Evolutionary conservation across 2,329 filamentous ascomycete species (phyloP).

Genomic region (Sordariomycetes sp.): DNA sequence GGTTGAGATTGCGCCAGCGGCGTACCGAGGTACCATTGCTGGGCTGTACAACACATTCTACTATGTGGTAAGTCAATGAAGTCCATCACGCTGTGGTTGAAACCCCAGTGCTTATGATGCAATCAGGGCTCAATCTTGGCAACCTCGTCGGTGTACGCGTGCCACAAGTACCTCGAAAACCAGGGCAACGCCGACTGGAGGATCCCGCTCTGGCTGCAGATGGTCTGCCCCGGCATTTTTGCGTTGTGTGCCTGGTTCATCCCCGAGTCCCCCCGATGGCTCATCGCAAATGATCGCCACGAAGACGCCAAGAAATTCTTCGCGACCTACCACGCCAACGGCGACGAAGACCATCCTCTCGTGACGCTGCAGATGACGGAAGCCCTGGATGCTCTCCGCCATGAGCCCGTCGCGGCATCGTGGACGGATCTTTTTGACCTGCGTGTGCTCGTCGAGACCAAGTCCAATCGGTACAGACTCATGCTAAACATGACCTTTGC

Average conservation of each 20-base stretch:
- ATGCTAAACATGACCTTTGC: slow-evolving; percentile 28
- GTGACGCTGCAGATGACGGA: slow-evolving; percentile 26
- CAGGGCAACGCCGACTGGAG: slow-evolving; percentile 16
- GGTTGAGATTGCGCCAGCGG: slow-evolving; percentile 50
- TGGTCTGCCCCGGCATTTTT: slow-evolving; percentile 20
- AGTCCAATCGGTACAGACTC: slow-evolving; percentile 22
- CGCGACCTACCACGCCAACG: slow-evolving; percentile 27
- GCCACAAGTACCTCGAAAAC: not conserved
- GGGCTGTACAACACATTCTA: slow-evolving; percentile 39
- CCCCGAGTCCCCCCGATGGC: slow-evolving; percentile 20
- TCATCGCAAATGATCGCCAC: slow-evolving; percentile 16
- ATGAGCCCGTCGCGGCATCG: slow-evolving; percentile 16
- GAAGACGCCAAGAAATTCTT: slow-evolving; percentile 23
- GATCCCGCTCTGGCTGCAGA: slow-evolving; percentile 22
- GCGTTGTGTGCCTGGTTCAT: slow-evolving; percentile 18
- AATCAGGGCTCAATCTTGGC: not conserved
- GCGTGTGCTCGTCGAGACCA: slow-evolving; percentile 19
- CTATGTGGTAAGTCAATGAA: slow-evolving; percentile 26
- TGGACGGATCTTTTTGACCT: slow-evolving; percentile 25
- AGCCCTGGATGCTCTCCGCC: slow-evolving; percentile 19
- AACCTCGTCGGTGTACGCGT: not conserved
- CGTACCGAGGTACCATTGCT: slow-evolving; percentile 47
- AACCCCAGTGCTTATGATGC: slow-evolving; percentile 1
- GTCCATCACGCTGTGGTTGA: too few relatives aligned
- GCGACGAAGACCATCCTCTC: slow-evolving; percentile 23